Base-by-base conservation (phyloP, 371 early-diverging fungal genomes). In the Mortierella polycephala region DNA sequence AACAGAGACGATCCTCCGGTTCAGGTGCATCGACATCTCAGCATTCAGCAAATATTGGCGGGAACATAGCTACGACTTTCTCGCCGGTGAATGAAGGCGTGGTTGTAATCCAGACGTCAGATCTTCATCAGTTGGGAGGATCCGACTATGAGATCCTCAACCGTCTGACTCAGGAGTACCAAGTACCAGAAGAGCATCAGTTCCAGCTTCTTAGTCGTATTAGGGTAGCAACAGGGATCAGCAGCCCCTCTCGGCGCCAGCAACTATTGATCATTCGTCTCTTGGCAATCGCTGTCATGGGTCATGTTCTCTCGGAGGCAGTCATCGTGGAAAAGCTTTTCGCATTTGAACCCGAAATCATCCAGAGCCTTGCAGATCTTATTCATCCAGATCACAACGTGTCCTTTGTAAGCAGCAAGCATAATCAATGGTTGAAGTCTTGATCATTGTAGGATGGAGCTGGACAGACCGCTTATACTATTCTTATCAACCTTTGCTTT, bases 261-360 rank as follows among this genome's bases (percentile, higher is more conserved):
- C 81, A 86, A 58, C 81, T 96, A 11, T 71, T 96, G 63, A 82
- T 85, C 37, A 89, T 93, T 62, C 92, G 96, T 50, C 82, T 96
- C 21, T 81, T 94, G 55, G 94, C 97, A 1, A 89, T 96, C 45
- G 86, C 94, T 18, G 84, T 93, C 41, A 90, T 95, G 86, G 87
- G 88, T 9, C 87, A 89, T 74, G 85, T 89, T 49, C 83, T 87
- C 18, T 85, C 90, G 2, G 94, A 94, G 75, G 85, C 89, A 1
- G 84, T 90, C 47, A 90, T 93, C 37, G 88, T 91, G 57, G 90
- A 88, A 66, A 88, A 87, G 61, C 84, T 97, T 30, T 93, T 96
- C 68, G 83, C 91, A 12, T 93, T 92, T 75, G 97, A 97, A 63
- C 96, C 96, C 12, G 90, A 92, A 75, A 83, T 96, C 40, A 90